Evolutionary conservation across 176 grass and related monocot genomes (phyloP).

Genomic region (Chrysopogon serrulatus): DNA sequence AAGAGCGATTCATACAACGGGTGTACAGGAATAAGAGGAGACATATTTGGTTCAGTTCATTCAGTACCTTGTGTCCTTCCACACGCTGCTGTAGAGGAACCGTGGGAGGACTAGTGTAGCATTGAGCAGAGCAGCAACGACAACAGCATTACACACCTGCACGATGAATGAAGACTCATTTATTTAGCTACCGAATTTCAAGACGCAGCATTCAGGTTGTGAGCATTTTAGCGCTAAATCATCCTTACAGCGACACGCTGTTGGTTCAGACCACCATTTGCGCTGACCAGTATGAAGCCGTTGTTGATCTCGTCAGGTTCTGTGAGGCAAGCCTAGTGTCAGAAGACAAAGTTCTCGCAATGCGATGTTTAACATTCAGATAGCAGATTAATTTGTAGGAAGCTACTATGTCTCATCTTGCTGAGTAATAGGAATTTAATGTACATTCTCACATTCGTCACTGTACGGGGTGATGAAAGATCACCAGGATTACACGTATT

Average conservation of each 20-base stretch:
- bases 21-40: neutral
- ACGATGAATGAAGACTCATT: neutral
- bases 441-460: neutral
- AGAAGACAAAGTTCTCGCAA: neutral
- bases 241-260: conserved; percentile 86
- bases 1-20: neutral
- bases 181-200: neutral
- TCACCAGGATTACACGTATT: neutral
- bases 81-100: conserved; percentile 92
- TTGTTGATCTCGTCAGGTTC: conserved; percentile 47
- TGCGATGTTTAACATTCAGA: neutral
- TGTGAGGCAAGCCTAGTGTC: conserved; percentile 18
- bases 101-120: conserved; percentile 66
- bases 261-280: conserved; percentile 90
- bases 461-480: neutral
- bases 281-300: conserved; percentile 77
- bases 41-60: neutral
- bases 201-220: neutral
- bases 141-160: conserved; percentile 88
- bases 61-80: conserved; percentile 77
- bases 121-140: conserved; percentile 73
- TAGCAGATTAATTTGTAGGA: neutral
- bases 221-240: neutral
- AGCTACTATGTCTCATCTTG: neutral
- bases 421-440: neutral